Evolutionary conservation across 2,329 filamentous ascomycete genomes (phyloP).

Genomic region (Pestalotiopsis fici): DNA sequence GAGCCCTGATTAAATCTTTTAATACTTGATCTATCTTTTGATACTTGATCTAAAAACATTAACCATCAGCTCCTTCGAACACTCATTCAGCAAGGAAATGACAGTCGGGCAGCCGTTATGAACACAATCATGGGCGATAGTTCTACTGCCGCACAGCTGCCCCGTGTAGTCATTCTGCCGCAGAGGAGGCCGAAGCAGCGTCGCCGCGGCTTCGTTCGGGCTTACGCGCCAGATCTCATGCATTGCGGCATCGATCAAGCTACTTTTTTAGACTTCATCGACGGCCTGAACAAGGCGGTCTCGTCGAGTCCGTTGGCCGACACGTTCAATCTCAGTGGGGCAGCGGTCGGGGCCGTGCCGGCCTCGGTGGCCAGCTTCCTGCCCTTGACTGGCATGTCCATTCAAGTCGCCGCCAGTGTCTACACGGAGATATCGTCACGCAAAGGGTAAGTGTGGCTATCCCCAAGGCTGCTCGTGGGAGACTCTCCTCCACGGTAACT

Average conservation of each 20-base stretch:
- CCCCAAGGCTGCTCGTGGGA: neutral
- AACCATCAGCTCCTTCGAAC: too few relatives aligned
- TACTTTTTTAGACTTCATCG: slow-evolving; percentile 22
- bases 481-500: neutral
- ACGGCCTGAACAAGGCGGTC: slow-evolving; percentile 16
- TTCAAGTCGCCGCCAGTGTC: slow-evolving; percentile 12
- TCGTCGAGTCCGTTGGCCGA: slow-evolving; percentile 9
- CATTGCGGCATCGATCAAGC: slow-evolving; percentile 21
- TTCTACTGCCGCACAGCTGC: slow-evolving; percentile 8
- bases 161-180: slow-evolving; percentile 20
- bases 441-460: slow-evolving; percentile 10
- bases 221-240: slow-evolving; percentile 23
- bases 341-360: slow-evolving; percentile 10
- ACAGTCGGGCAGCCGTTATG: neutral
- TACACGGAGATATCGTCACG: slow-evolving; percentile 15
- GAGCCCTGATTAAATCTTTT: too few relatives aligned
- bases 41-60: too few relatives aligned
- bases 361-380: slow-evolving; percentile 4
- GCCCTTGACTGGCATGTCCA: slow-evolving; percentile 7
- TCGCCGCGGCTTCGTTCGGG: slow-evolving; percentile 22
- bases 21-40: too few relatives aligned
- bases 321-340: slow-evolving; percentile 14
- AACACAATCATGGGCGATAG: neutral
- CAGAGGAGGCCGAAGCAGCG: slow-evolving; percentile 23
- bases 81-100: too few relatives aligned